These are phyloP conservation scores for Diaporthe batatas DNA, from an alignment of 2,329 filamentous ascomycete species.

Conservation along the genomic window DNA sequence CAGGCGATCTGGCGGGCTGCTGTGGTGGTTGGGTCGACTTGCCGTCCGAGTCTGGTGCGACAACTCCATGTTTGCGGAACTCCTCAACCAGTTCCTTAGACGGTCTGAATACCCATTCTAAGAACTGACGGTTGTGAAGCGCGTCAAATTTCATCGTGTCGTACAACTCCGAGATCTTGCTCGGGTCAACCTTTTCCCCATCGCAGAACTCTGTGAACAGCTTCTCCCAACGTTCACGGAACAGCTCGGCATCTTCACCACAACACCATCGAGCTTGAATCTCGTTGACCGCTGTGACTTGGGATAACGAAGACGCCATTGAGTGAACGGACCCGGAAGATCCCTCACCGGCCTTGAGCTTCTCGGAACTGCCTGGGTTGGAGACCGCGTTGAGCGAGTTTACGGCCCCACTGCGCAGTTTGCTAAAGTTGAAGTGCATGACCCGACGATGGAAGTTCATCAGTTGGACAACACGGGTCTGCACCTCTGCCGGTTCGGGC, in stretches of 20 bases:
- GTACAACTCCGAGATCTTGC: conserved; percentile 98
- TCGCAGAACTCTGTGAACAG: conserved; percentile 97
- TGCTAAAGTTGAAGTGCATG: conserved; percentile 94
- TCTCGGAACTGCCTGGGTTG: conserved; percentile 62
- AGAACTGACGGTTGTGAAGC: conserved; percentile 93
- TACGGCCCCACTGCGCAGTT: conserved; percentile 77
- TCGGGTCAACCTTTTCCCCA: conserved; percentile 96
- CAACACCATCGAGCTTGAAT: conserved; percentile 97
- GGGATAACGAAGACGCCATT: conserved; percentile 64
- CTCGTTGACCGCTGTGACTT: conserved; percentile 72
- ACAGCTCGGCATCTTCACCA: conserved; percentile 93
- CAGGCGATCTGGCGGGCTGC: conserved; percentile 48
- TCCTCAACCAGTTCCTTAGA: conserved; percentile 83
- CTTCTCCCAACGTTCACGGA: conserved; percentile 98
- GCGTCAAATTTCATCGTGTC: conserved; percentile 99
- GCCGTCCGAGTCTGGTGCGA: conserved; percentile 50
- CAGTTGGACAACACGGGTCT: conserved; percentile 90
- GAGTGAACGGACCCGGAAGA: conserved; percentile 54
- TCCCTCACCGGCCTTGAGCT: conserved; percentile 55
- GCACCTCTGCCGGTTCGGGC: conserved; percentile 93
- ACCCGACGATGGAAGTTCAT: conserved; percentile 98
- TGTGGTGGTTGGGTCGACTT: conserved; percentile 53
- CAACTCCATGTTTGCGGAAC: conserved; percentile 63
- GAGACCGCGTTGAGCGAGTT: conserved; percentile 72
- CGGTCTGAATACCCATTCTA: conserved; percentile 98